Conservation (phyloP, 371 early-diverging fungal genomes). For the Mucor irregularis region DNA sequence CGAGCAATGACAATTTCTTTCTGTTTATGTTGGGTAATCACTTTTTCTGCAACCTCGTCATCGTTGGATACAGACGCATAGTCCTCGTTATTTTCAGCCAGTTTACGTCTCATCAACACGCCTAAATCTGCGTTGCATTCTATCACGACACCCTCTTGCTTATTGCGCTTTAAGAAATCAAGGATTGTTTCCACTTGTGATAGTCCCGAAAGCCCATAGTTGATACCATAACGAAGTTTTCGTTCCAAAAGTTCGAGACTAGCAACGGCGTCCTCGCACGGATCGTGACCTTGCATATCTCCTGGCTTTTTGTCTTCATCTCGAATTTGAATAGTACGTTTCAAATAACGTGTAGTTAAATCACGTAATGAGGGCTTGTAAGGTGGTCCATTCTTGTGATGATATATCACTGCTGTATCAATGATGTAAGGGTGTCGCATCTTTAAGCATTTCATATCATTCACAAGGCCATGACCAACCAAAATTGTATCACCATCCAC, state of each 20-base stretch:
- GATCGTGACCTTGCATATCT: constrained; percentile 62
- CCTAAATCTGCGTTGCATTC: constrained; percentile 15
- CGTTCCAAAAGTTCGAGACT: constrained; percentile 63
- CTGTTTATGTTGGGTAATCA: constrained; percentile 20
- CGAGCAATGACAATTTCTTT: constrained; percentile 18
- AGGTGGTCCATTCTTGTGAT: constrained; percentile 62
- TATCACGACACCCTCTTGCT: constrained; percentile 17
- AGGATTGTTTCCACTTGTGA: constrained; percentile 25
- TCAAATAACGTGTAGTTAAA: constrained; percentile 57
- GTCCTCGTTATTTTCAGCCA: constrained; percentile 10
- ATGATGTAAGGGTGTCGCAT: constrained; percentile 63
- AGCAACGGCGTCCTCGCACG: constrained; percentile 70
- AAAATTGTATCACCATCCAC: constrained; percentile 60
- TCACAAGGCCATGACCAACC: constrained; percentile 76
- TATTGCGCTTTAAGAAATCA: constrained; percentile 11
- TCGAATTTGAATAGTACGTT: constrained; percentile 54
- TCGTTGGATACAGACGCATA: constrained; percentile 14
- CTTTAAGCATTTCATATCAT: constrained; percentile 69
- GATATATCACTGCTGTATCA: constrained; percentile 69
- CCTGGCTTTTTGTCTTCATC: constrained; percentile 18
- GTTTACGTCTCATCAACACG: constrained; percentile 8
- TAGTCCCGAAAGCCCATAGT: constrained; percentile 27
- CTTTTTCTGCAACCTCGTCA: constrained; percentile 14
- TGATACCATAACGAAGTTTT: constrained; percentile 42
- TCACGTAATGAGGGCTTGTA: constrained; percentile 53